phyloP scores from a whole-genome alignment of 176 grass and related monocot genomes.

The Juncus inflexus region DNA sequence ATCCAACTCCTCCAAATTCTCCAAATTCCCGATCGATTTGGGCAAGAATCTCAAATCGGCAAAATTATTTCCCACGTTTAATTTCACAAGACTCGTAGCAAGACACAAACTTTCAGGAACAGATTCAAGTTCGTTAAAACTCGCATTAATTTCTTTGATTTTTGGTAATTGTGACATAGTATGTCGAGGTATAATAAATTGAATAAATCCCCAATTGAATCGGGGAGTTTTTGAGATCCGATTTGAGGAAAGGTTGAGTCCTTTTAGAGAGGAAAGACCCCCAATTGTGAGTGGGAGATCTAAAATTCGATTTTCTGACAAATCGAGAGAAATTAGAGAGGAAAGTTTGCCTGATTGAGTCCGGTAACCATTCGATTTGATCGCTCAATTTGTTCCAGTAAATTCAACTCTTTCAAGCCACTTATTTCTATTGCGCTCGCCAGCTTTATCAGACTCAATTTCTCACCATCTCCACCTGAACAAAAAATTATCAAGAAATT shows the following conservation, averaged over 20 bases:
- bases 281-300: conserved; percentile 65
- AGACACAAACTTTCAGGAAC: conserved; percentile 96
- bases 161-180: conserved; percentile 93
- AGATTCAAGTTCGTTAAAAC: conserved; percentile 92
- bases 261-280: conserved; percentile 74
- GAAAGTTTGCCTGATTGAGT: conserved; percentile 91
- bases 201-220: conserved; percentile 61
- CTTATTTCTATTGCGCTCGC: conserved; percentile 85
- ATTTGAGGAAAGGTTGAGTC: conserved; percentile 78
- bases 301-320: conserved; percentile 70
- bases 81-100: conserved; percentile 78
- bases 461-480: conserved; percentile 57
- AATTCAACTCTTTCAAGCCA: conserved; percentile 45
- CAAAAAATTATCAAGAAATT: neutral
- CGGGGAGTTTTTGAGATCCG: conserved; percentile 60
- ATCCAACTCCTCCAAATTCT: conserved; percentile 93
- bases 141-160: conserved; percentile 64
- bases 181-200: conserved; percentile 64
- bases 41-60: conserved; percentile 75
- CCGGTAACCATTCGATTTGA: conserved; percentile 93
- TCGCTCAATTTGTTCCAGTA: conserved; percentile 64
- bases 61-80: conserved; percentile 86
- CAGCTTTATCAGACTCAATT: conserved; percentile 76
- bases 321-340: conserved; percentile 66
- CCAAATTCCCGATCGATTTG: conserved; percentile 88